Evolutionary conservation across 371 early-diverging fungal species (phyloP), one percentile per base, ranked within the genome.

Genomic region (Syncephalastrum sp.): DNA sequence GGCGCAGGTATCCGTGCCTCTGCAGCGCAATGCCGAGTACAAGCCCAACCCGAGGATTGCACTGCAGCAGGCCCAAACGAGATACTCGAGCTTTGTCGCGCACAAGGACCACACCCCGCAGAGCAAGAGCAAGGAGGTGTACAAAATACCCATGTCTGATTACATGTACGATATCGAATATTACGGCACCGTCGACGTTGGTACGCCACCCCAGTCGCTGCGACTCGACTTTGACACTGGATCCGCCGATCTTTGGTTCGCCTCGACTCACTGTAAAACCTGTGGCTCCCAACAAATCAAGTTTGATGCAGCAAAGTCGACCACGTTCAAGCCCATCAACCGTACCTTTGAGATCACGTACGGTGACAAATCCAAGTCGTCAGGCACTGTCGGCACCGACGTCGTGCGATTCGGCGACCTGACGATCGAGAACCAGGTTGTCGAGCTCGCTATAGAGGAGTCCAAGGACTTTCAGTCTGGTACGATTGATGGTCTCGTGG

Each of bases 191-290:
- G 85, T 91, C 53, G 69, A 75, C n/a, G 64, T 93, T 24, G 93
- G 94, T 27, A 91, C 93, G 4, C 91, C 93, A 17, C 69, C 82
- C 15, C 92, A 94, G 63, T 75, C 65, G 8, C 85, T 95, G 64
- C 81, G 82, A 45, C 82, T 94, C 29, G 87, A 94, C 47, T 87
- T 93, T 56, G 95, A 94, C 70, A 94, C 94, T 12, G 95, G 93
- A 19, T 90, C 91, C 45, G 79, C 85, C 42, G 75, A 74, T 56
- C 46, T 70, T 16, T 74, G 70, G 70, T 48, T 57, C 7, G 47
- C 61, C 25, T 65, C 69, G 3, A 64, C 59, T 17, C 50, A 61
- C 7, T 69, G 70, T 41, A 54, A 7, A 3, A 43, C 44, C 19
- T 61, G 62, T 27, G 68, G 68, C 33, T 43, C 53, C 3, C 19